Percentiles rank a stretch among this genome's conserved stretches.
Evolutionary conservation across 345 rosid species (phyloP).

Genomic region (Ceriops decandra): DNA sequence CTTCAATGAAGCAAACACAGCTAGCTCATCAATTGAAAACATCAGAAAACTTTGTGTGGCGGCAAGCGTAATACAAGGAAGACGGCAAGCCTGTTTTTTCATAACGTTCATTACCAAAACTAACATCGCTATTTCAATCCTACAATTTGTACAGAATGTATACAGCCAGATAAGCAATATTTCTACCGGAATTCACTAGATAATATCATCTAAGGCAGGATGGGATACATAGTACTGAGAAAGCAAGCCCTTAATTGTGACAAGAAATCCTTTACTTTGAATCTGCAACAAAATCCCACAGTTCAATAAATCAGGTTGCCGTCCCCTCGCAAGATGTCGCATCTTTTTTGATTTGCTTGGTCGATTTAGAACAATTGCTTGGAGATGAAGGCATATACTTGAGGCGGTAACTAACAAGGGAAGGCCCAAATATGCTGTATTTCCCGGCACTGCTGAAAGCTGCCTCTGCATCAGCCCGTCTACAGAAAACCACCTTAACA

Average conservation of each 20-base stretch:
- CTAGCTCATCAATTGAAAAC: neutral
- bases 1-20: no score
- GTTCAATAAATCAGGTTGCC: conserved; percentile 4
- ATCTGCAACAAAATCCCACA: neutral
- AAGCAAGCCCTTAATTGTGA: neutral
- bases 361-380: conserved; percentile 12
- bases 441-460: conserved; percentile 67
- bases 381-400: conserved; percentile 25
- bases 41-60: no score
- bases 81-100: neutral
- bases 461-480: conserved; percentile 47
- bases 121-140: neutral
- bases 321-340: conserved; percentile 7
- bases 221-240: neutral
- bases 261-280: neutral
- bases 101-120: neutral
- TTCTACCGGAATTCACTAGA: neutral
- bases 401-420: conserved; percentile 41
- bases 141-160: neutral
- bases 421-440: conserved; percentile 56
- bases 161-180: neutral
- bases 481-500: conserved; percentile 56
- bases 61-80: neutral
- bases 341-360: conserved; percentile 19
- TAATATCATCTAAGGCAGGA: neutral